phyloP scores from a whole-genome alignment of 768 basidiomycete species.

The Tricholoma hemisulphureum region DNA sequence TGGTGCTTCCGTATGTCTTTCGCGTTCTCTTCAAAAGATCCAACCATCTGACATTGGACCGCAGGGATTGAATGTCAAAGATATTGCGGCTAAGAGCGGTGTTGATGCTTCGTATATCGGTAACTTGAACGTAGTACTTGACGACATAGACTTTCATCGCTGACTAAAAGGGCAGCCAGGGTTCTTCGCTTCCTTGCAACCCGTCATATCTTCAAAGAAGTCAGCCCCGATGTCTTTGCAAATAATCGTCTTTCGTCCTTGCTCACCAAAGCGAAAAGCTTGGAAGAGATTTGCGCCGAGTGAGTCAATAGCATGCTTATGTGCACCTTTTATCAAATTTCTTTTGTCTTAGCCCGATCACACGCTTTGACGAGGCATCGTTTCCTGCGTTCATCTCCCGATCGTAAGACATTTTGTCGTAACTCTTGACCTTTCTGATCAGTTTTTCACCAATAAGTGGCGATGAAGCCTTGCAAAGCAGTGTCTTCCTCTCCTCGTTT shows the following conservation, averaged over 20 bases:
- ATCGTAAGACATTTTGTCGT: not conserved
- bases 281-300: not conserved
- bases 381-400: not conserved
- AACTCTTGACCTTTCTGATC: not conserved
- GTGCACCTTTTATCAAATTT: not conserved
- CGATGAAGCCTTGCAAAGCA: not conserved
- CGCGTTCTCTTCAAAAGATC: no score
- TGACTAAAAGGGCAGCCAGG: not conserved
- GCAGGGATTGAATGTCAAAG: not conserved
- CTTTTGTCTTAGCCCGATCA: not conserved
- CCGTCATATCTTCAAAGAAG: not conserved
- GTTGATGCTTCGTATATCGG: not conserved
- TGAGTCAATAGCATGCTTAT: not conserved
- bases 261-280: not conserved
- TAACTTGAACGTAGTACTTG: not conserved
- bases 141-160: not conserved
- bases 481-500: not conserved
- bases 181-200: not conserved
- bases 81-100: not conserved
- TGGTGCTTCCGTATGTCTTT: conserved; percentile 13
- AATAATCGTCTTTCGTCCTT: not conserved
- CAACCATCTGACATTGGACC: no score
- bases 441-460: not conserved
- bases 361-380: not conserved
- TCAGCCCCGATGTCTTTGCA: not conserved